Percentiles rank a stretch among this genome's conserved stretches.
These are phyloP conservation scores for Artemisia argyi DNA, from an alignment of 129 eudicot species.

Conservation along the genomic window DNA sequence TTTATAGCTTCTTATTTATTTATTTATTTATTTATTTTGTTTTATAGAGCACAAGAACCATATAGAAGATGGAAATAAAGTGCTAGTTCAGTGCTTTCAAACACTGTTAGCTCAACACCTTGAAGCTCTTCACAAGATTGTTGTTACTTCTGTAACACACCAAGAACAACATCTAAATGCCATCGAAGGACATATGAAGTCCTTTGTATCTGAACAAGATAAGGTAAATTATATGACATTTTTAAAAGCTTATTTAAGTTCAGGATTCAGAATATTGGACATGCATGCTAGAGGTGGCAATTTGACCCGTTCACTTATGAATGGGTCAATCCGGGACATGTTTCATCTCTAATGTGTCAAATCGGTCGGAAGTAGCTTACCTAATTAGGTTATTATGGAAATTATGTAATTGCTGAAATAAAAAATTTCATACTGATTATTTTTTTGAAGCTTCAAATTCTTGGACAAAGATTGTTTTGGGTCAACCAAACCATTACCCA, in stretches of 20 bases:
- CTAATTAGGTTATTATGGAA: too few species aligned
- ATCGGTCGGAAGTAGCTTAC: too few species aligned
- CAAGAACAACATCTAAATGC: constrained; percentile 47
- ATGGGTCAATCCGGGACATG: neutral
- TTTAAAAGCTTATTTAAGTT: neutral
- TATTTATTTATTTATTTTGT: neutral
- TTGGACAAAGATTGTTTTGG: too few species aligned
- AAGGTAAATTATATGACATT: constrained; percentile 33
- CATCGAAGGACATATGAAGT: constrained; percentile 44
- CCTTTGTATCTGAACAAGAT: constrained; percentile 45
- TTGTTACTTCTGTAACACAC: constrained; percentile 45
- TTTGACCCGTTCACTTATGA: too few species aligned
- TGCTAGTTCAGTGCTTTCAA: constrained; percentile 49
- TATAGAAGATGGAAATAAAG: constrained; percentile 52
- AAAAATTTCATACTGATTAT: too few species aligned
- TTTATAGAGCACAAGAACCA: constrained; percentile 48
- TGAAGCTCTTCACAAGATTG: constrained; percentile 43
- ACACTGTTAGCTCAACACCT: constrained; percentile 56
- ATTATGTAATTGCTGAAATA: too few species aligned
- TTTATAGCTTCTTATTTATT: neutral
- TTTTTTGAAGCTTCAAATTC: too few species aligned
- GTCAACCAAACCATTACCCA: too few species aligned
- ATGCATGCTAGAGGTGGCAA: too few species aligned
- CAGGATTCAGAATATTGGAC: neutral
- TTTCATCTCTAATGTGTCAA: neutral